Conservation (phyloP, 2,329 filamentous ascomycete species). For the Sporothrix brasiliensis region DNA sequence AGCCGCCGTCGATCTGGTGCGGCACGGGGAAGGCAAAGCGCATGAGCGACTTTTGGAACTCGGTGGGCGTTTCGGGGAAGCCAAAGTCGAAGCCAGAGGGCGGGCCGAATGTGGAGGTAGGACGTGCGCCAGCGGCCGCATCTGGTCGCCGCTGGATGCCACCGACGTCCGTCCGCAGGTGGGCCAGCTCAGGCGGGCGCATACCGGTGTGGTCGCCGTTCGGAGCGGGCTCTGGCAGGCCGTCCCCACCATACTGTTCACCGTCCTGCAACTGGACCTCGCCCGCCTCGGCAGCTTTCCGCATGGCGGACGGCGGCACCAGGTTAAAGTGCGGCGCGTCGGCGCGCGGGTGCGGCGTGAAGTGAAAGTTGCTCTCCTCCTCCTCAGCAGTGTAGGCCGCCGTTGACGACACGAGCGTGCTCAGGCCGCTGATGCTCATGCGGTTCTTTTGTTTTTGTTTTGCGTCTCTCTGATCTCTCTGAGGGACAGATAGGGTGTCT, state of each 20-base stretch:
- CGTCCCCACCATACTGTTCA: not conserved
- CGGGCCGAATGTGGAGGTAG: conserved; percentile 61
- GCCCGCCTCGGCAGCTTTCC: conserved; percentile 29
- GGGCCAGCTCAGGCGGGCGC: conserved; percentile 58
- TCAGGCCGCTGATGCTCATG: conserved; percentile 40
- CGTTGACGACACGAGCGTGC: conserved; percentile 40
- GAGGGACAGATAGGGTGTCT: not conserved
- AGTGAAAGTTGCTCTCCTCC: conserved; percentile 57
- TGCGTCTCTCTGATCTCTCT: not conserved
- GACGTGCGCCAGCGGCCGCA: conserved; percentile 41
- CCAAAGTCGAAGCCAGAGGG: conserved; percentile 74
- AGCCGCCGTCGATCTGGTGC: conserved; percentile 72
- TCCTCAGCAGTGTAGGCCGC: conserved; percentile 35
- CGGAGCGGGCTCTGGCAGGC: conserved; percentile 28
- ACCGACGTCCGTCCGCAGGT: conserved; percentile 56
- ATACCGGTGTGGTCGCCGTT: conserved; percentile 32
- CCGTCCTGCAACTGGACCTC: not conserved
- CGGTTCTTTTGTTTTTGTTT: conserved; percentile 32
- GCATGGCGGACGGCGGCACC: conserved; percentile 46
- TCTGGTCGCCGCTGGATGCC: conserved; percentile 34
- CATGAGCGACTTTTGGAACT: conserved; percentile 87
- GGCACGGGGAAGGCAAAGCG: conserved; percentile 80
- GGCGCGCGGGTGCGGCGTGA: conserved; percentile 55
- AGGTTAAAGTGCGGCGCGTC: conserved; percentile 63
- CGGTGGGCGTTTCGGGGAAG: conserved; percentile 80